Evolutionary conservation across 768 basidiomycete species (phyloP), one percentile per base, ranked within the genome.

Genomic region (Leccinum disarticulatum): DNA sequence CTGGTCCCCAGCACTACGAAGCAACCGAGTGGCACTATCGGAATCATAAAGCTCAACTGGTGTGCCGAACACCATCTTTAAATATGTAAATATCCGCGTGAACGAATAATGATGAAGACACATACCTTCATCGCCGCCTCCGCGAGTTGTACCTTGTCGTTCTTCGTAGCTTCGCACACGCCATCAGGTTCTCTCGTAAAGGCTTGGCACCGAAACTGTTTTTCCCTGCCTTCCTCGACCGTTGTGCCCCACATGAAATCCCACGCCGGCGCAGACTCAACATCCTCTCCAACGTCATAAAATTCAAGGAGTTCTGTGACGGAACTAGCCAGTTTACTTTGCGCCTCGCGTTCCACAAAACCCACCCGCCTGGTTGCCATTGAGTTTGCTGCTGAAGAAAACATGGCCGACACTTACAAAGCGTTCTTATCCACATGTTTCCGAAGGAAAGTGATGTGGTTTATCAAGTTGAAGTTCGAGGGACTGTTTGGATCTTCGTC

Each of bases 381-480:
- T 72, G 58, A 67, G 64, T 33, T 62, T 52, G 51, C n/a, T 10
- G 47, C 27, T 52, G 14, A 31, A 11, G 27, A 36, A 57, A 13
- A 31, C 54, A 28, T 49, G 25, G 1, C 33, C n/a, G 8, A 36
- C 3, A 82, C 93, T 75, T 67, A 95, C 95, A 97, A 65, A 2
- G 88, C 85, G 70, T 86, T 87, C 75, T 97, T 97, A 70, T 95
- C 91, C 31, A 97, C 79, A 66, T 92, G 83, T 10, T 80, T 80
- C 46, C 95, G 83, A 55, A 98, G 78, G 67, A 93, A 93, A 62
- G 87, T 83, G 31, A 97, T 70, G 66, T 95, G 93, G n/a, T 80
- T 80, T 30, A 86, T 76, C n/a, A 97, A 73, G 69, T 93, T 84
- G 67, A 97, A 96, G 50, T 92, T 83, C 6, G 81, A 82, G 19